These are phyloP conservation scores for Hibiscus tridactylites DNA, from an alignment of 345 rosid genomes.

Conservation along the genomic window DNA sequence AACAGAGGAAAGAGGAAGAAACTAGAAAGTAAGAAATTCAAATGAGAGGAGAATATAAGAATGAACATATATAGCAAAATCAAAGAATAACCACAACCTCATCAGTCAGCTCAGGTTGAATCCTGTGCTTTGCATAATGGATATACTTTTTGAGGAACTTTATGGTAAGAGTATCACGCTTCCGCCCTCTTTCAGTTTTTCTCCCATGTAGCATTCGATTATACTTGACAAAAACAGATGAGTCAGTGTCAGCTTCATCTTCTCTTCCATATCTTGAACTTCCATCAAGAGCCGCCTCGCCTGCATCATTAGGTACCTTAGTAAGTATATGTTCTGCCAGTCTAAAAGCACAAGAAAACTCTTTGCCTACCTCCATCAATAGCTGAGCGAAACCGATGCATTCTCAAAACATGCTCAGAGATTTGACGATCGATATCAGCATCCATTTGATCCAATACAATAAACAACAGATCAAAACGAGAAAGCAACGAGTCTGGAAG, in stretches of 20 bases:
- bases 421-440: slow-evolving; percentile 79
- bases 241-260: slow-evolving; percentile 64
- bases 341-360: slow-evolving; percentile 10
- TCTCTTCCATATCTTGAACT: slow-evolving; percentile 34
- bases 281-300: slow-evolving; percentile 46
- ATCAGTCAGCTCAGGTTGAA: slow-evolving; percentile 87
- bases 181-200: slow-evolving; percentile 56
- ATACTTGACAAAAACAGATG: slow-evolving; percentile 80
- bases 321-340: background rate
- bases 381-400: slow-evolving; percentile 74
- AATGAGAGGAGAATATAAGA: background rate
- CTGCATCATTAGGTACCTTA: slow-evolving; percentile 26
- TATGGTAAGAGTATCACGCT: slow-evolving; percentile 29
- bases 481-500: slow-evolving; percentile 99
- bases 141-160: slow-evolving; percentile 82
- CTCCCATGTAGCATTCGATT: slow-evolving; percentile 87
- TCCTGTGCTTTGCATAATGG: slow-evolving; percentile 95
- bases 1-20: background rate
- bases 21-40: background rate
- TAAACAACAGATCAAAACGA: slow-evolving; percentile 91
- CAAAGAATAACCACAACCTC: slow-evolving; percentile 40
- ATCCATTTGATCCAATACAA: slow-evolving; percentile 99
- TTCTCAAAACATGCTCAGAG: slow-evolving; percentile 95
- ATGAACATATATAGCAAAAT: background rate
- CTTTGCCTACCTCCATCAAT: slow-evolving; percentile 55